Base-by-base conservation (phyloP, 1,284 basidiomycete genomes). In the Pseudozyma thailandica region DNA sequence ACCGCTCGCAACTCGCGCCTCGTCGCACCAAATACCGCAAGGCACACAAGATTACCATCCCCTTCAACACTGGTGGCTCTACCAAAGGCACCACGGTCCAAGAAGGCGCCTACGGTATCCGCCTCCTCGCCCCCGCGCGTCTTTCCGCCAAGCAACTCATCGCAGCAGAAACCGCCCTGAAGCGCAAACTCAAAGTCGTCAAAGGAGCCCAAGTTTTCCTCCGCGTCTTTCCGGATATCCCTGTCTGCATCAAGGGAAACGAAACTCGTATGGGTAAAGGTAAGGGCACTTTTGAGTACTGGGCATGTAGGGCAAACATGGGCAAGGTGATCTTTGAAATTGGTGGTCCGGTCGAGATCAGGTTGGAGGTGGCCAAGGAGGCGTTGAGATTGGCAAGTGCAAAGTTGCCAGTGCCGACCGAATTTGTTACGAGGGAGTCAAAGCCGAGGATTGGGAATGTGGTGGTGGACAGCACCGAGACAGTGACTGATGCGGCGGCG, bases 221-320 rank as follows among this genome's bases (percentile, higher is more conserved):
- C 84, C 87, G 94, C 25, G 90, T 98, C 25, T 98, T 98, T 85
- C 95, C 95, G 4, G 93, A 98, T 85, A 90, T 97, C 56, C 94
- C 95, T 3, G 93, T 98, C 58, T 97, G 94, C 85, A 90, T 98
- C 58, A 98, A 98, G 89, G 95, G 95, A 53, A 98, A 97, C 80
- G 95, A 98, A 84, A 96, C 94, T 7, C 91, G 96, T 88, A 98
- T 98, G 96, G 95, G 95, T 44, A 98, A 98, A 85, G 96, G 96
- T 60, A 98, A 98, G 84, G 96, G 96, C 45, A 89, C 91, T 0
- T 98, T 98, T 79, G 95, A 98, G 83, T 98, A 88, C 84, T 98
- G 95, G 96, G 93, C 94, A 31, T 93, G 92, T 64, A 88, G 92
- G 92, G 93, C 93, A 1, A 89, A 91, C 6, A 91, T 89, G n/a